Evolutionary conservation across 176 grass and related monocot genomes (phyloP).

Genomic region (Aegilops tauschii): DNA sequence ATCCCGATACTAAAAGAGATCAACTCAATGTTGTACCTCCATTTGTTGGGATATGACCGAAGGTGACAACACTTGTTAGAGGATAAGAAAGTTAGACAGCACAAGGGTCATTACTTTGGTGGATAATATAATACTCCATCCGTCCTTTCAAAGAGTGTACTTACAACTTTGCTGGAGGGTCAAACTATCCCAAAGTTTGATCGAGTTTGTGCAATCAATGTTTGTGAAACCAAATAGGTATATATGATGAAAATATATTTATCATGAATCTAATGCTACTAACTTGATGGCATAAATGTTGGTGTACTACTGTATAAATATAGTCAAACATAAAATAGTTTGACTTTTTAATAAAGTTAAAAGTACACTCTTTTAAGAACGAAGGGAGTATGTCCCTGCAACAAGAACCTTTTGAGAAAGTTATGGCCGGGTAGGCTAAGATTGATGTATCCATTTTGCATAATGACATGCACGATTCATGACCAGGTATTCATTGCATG

Average conservation of each 20-base stretch:
- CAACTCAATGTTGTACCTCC: neutral
- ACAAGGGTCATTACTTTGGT: neutral
- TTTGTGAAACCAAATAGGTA: no score
- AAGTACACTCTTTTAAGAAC: no score
- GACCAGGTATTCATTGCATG: neutral
- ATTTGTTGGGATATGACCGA: conserved; percentile 11
- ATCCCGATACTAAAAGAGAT: neutral
- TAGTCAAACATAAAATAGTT: no score
- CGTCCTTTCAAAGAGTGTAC: no score
- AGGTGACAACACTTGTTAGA: conserved; percentile 26
- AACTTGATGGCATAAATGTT: no score
- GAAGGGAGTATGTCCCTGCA: neutral
- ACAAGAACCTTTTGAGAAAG: conserved; percentile 24
- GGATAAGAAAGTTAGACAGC: conserved; percentile 25
- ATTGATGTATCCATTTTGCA: neutral
- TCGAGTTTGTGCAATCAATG: no score
- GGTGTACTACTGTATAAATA: no score
- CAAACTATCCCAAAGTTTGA: no score
- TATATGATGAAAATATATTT: no score
- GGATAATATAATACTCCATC: neutral
- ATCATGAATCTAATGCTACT: no score
- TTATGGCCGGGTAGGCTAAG: neutral
- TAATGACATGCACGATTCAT: neutral
- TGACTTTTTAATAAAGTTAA: no score
- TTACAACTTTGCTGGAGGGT: no score